phyloP scores from a whole-genome alignment of 179 eudicot species.

The Spergularia azorica region DNA sequence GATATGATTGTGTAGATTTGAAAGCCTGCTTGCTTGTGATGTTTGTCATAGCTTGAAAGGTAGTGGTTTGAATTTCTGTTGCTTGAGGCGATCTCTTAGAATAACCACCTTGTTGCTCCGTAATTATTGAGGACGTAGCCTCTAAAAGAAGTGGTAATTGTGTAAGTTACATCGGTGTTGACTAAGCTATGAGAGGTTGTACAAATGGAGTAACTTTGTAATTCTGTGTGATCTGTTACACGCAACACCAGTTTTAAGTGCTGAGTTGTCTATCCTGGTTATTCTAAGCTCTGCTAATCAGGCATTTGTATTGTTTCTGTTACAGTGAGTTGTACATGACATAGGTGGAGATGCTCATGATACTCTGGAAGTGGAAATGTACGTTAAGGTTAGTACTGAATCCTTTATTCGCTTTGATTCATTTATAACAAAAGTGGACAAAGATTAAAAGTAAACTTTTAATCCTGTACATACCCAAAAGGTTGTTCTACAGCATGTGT shows the following conservation, averaged over 20 bases:
- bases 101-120: too few relatives aligned
- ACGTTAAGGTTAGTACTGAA: constrained; percentile 20
- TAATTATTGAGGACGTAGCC: too few relatives aligned
- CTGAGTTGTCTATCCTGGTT: constrained; percentile 12
- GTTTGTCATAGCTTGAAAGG: too few relatives aligned
- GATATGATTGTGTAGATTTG: too few relatives aligned
- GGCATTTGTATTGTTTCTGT: constrained; percentile 11
- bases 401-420: neutral
- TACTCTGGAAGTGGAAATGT: constrained; percentile 24
- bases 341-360: constrained; percentile 25
- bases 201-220: neutral
- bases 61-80: too few relatives aligned
- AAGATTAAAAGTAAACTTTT: neutral
- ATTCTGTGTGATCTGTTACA: neutral
- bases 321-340: constrained; percentile 21
- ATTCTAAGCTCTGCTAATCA: constrained; percentile 1
- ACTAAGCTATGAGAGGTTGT: neutral
- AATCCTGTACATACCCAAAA: too few relatives aligned
- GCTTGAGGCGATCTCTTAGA: too few relatives aligned
- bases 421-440: neutral
- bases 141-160: too few relatives aligned
- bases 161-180: too few relatives aligned
- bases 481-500: too few relatives aligned
- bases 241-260: constrained; percentile 4
- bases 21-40: too few relatives aligned